These are phyloP conservation scores for Penicillium cosmopolitanum DNA, from an alignment of 495 filamentous ascomycete genomes.

Conservation along the genomic window DNA sequence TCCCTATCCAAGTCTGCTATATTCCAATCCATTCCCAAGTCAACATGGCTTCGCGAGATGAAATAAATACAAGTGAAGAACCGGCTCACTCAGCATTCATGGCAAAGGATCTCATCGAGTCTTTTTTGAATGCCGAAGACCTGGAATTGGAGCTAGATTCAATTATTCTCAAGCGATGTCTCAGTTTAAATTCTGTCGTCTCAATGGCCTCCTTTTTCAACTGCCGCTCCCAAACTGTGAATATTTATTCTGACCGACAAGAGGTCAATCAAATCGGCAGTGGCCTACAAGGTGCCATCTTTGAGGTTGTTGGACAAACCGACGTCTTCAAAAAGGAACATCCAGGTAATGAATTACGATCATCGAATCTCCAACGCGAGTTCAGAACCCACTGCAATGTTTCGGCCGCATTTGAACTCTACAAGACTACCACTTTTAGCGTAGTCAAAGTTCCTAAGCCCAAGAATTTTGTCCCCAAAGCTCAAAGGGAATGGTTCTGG, in stretches of 20 bases:
- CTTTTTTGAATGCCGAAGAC: too few relatives aligned
- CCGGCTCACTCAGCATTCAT: too few relatives aligned
- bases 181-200: too few relatives aligned
- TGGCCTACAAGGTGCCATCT: background rate
- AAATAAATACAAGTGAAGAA: too few relatives aligned
- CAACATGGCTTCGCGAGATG: too few relatives aligned
- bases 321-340: background rate
- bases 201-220: too few relatives aligned
- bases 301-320: background rate
- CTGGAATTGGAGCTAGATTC: too few relatives aligned
- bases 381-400: background rate
- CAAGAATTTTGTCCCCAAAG: background rate
- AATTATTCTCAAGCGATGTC: too few relatives aligned
- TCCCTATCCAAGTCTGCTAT: too few relatives aligned
- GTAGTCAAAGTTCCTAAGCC: background rate
- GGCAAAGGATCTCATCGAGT: too few relatives aligned
- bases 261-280: background rate
- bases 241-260: background rate
- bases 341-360: background rate
- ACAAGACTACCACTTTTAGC: background rate
- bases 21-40: too few relatives aligned
- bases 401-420: background rate
- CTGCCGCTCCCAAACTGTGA: too few relatives aligned
- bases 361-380: background rate
- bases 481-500: background rate